Base-by-base conservation (phyloP, 1,284 basidiomycete species). In the Meripilus lineatus region DNA sequence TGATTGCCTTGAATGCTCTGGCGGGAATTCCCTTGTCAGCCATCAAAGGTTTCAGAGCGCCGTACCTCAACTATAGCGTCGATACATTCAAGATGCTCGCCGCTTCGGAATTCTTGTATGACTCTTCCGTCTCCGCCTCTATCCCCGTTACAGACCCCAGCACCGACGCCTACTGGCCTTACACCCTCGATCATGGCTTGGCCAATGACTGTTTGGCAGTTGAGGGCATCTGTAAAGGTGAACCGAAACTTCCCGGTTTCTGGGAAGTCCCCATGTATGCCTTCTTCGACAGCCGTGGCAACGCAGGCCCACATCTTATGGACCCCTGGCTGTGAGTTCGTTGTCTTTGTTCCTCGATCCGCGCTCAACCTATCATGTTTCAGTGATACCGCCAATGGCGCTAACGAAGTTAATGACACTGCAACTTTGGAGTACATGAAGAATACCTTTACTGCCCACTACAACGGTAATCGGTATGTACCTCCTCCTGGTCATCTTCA, bases 261-360 rank as follows among this genome's bases (percentile, higher is more conserved):
- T 89, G 86, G 86, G 84, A 88, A 61, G 73, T 88, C 47, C 85
- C 85, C 2, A 87, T 89, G 85, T 88, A 87, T 59, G 79, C 81
- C 1, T 76, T 80, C 60, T 88, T 88, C 54, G 84, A 87, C 58
- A 55, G 74, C 14, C 62, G 68, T n/a, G 81, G 81, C 8, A 65
- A 63, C 7, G 63, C 53, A 18, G 83, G 82, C 1, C 64, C 70
- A 10, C 82, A 87, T 66, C 68, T 89, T 52, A 89, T 89, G 88
- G 89, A 90, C 61, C 86, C 86, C 43, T 90, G 84, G 84, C 67
- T 91, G 83, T 82, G 47, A 67, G 78, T 71, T 20, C 32, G 14
- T 10, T 15, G 14, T 15, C 24, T 25, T 6, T 25, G 6, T 6
- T 15, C 6, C 22, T 30, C 25, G 25, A 25, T 5, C 32, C 22